These are phyloP conservation scores for Colletotrichum simmondsii DNA, from an alignment of 2,329 filamentous ascomycete species.

Conservation along the genomic window DNA sequence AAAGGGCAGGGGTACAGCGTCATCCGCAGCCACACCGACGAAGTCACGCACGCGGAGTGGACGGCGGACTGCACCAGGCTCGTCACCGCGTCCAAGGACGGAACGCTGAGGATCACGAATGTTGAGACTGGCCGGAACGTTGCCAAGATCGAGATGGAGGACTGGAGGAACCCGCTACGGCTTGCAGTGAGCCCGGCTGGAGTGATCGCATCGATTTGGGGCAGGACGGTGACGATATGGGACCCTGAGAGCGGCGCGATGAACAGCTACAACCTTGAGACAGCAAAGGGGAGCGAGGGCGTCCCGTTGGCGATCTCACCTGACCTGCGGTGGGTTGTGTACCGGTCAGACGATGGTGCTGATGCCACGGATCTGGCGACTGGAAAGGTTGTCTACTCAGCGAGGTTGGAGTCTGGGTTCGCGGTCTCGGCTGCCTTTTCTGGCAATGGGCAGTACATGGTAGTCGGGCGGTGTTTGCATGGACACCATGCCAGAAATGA, in stretches of 20 bases:
- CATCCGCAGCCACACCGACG: conserved; percentile 31
- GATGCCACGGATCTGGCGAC: conserved; percentile 30
- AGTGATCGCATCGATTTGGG: conserved; percentile 25
- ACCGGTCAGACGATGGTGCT: conserved; percentile 31
- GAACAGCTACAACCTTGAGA: conserved; percentile 28
- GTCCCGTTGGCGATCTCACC: conserved; percentile 29
- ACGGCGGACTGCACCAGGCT: conserved; percentile 14
- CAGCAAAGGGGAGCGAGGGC: conserved; percentile 23
- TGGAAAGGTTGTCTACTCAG: conserved; percentile 25
- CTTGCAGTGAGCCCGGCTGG: conserved; percentile 7
- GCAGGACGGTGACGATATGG: conserved; percentile 28
- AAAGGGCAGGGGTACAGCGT: conserved; percentile 21
- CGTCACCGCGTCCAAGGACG: conserved; percentile 28
- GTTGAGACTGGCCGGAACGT: conserved; percentile 9
- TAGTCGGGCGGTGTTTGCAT: conserved; percentile 8
- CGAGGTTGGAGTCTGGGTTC: conserved; percentile 26
- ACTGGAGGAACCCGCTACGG: conserved; percentile 32
- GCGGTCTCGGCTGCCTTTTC: conserved; percentile 26
- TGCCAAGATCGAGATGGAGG: conserved; percentile 29
- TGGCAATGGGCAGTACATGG: conserved; percentile 6
- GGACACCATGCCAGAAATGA: conserved; percentile 21
- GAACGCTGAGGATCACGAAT: conserved; percentile 26
- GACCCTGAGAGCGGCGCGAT: conserved; percentile 20
- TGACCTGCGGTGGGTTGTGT: conserved; percentile 23
- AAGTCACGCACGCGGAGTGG: conserved; percentile 33